These are phyloP conservation scores for Crithidia thermophila DNA, from an alignment of 208 protist species.

Conservation along the genomic window DNA sequence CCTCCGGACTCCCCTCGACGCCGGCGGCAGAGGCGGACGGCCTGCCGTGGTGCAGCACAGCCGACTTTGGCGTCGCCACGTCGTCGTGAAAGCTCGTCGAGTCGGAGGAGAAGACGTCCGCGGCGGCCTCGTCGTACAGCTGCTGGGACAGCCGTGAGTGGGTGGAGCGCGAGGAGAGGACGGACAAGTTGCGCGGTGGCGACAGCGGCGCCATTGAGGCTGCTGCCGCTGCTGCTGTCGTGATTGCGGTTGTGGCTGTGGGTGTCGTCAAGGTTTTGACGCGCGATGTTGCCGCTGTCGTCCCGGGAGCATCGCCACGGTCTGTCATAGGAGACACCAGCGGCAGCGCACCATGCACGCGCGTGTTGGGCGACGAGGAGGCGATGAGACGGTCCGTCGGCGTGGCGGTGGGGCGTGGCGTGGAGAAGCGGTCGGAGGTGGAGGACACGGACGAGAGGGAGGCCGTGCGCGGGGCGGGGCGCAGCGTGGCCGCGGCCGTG, in stretches of 20 bases:
- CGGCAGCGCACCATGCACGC: background rate
- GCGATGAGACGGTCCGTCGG: background rate
- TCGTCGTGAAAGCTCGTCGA: slow-evolving; percentile 3
- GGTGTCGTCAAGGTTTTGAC: background rate
- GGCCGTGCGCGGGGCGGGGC: background rate
- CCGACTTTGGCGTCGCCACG: background rate
- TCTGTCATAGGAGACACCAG: too few species aligned
- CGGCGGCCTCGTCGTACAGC: slow-evolving; percentile 31
- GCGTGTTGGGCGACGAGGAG: background rate
- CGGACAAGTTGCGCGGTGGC: background rate
- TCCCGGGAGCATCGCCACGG: too few species aligned
- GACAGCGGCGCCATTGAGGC: background rate
- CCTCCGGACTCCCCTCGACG: background rate
- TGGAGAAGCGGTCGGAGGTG: slow-evolving; percentile 2
- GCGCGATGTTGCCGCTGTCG: background rate
- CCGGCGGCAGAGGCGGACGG: background rate
- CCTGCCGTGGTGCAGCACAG: background rate
- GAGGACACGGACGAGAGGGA: slow-evolving; percentile 2
- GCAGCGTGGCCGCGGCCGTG: background rate
- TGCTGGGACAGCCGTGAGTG: slow-evolving; percentile 9
- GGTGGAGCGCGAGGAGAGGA: background rate
- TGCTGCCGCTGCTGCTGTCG: background rate
- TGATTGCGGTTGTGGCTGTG: background rate
- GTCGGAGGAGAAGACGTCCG: slow-evolving; percentile 22
- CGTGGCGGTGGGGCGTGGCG: background rate